A percentile compares a stretch with the other conserved stretches of the same genome.
Conservation (phyloP, 768 basidiomycete genomes). For the Asterophora lycoperdoides region DNA sequence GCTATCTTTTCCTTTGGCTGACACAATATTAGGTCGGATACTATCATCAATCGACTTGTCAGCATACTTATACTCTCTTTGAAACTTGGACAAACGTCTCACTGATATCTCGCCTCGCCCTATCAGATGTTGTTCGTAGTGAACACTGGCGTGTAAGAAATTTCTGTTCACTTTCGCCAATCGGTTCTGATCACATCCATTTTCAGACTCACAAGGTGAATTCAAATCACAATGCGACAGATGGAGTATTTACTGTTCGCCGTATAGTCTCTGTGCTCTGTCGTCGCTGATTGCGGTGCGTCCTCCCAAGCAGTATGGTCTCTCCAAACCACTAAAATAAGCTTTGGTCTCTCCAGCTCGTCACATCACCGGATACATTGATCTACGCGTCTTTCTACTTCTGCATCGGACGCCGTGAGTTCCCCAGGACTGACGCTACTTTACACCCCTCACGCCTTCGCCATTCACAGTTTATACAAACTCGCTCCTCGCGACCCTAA, state of each 20-base stretch:
- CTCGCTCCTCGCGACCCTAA: slow-evolving; percentile 23
- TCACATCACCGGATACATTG: slow-evolving; percentile 22
- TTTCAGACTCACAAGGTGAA: slow-evolving; percentile 9
- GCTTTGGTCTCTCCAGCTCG: slow-evolving; percentile 14
- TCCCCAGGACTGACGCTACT: too few species aligned
- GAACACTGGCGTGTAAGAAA: slow-evolving; percentile 18
- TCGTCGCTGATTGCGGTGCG: slow-evolving; percentile 11
- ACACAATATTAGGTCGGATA: slow-evolving; percentile 16
- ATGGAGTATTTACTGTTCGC: not conserved
- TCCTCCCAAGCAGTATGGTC: not conserved
- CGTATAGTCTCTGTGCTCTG: slow-evolving; percentile 9
- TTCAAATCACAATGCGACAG: not conserved
- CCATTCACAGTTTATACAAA: slow-evolving; percentile 23
- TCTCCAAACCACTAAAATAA: not conserved
- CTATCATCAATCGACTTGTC: slow-evolving; percentile 20
- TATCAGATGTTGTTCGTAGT: slow-evolving; percentile 20
- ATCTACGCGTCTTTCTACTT: slow-evolving; percentile 31
- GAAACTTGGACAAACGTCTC: not conserved
- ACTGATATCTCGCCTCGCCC: not conserved
- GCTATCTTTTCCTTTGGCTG: not conserved
- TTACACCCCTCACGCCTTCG: not conserved
- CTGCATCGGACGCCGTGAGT: slow-evolving; percentile 30
- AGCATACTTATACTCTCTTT: not conserved
- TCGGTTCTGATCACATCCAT: not conserved
- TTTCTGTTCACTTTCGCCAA: not conserved